Conservation (phyloP, 208 protist species). For the Leishmania turanica region DNA sequence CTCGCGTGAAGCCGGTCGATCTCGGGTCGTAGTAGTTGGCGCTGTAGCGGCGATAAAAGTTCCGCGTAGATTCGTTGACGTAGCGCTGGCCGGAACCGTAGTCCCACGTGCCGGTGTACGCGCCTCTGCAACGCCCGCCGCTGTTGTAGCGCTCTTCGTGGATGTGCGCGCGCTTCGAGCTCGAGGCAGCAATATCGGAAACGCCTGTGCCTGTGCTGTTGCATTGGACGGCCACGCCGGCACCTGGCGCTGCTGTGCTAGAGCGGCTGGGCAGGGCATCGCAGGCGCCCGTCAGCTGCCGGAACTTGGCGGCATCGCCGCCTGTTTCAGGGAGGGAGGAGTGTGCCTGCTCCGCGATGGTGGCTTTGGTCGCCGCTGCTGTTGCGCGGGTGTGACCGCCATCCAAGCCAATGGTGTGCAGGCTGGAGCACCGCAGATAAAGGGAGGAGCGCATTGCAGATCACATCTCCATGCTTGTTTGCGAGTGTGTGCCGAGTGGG, state of each 20-base stretch:
- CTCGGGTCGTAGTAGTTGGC: conserved; percentile 34
- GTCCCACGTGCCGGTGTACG: conserved; percentile 13
- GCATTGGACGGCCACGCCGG: background rate
- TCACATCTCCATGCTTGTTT: background rate
- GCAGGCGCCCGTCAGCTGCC: conserved; percentile 47
- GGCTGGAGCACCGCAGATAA: conserved; percentile 5
- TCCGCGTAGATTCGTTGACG: conserved; percentile 42
- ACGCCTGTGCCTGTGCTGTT: background rate
- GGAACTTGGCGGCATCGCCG: conserved; percentile 35
- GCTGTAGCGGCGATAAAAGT: conserved; percentile 42
- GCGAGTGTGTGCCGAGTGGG: background rate
- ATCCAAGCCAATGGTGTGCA: conserved; percentile 33
- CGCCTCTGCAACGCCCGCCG: background rate
- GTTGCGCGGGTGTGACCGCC: conserved; percentile 22
- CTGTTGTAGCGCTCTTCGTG: conserved; percentile 22
- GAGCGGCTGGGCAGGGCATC: conserved; percentile 8
- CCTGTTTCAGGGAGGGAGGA: conserved; percentile 44
- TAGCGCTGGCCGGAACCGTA: conserved; percentile 18
- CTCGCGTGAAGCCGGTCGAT: conserved; percentile 40
- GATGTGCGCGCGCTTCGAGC: conserved; percentile 10
- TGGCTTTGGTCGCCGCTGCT: conserved; percentile 36
- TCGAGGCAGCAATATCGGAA: background rate
- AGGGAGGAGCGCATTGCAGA: background rate
- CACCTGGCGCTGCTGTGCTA: background rate
- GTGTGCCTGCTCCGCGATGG: conserved; percentile 38